Base-by-base conservation (phyloP, 257 asterid species). In the Mentha longifolia region DNA sequence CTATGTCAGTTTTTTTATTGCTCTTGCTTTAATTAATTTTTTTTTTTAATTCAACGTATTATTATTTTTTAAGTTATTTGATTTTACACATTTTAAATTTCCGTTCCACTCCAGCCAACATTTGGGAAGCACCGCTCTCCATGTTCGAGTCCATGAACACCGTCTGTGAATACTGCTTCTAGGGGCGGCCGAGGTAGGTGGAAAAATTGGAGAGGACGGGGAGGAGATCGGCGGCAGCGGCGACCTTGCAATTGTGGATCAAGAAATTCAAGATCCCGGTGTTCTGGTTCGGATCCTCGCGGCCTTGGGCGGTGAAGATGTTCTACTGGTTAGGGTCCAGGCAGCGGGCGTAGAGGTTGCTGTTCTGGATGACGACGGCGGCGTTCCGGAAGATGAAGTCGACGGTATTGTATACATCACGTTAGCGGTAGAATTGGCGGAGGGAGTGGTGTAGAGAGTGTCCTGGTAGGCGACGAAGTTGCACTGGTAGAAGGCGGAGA, bases 381-480 rank as follows among this genome's bases (percentile, higher is more conserved):
- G 99, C 97, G 65, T 95, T 95, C 57, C 99, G 98, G 73, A 95
- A 95, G 65, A 95, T 85, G 95, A 95, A 95, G 67, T 95, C 99
- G 41, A 95, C 79, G 0, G 99, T 95, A 64, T 98, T 98, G 74
- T 95, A 95, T 33, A 95, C 69, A 59, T 95, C 97, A 76, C 99
- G 92, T 33, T 89, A 88, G 57, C 97, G 87, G 87, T 85, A 95
- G 79, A 88, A 94, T 41, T 94, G 99, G 1, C 99, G 92, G 75
- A 94, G 91, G 65, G 99, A 83, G 81, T 91, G 49, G 82, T 91
- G 75, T 92, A 95, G 74, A 95, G 98, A 1, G 98, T 95, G 89
- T 95, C 99, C 12, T 95, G 99, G 77, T 95, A 95, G 39, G 79
- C 98, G 0, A 95, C 85, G 82, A 95, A 95, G 87, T 95, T 89